These are phyloP conservation scores for Microbotryum lychnidis-dioicae DNA, from an alignment of 1,284 basidiomycete genomes.

Conservation along the genomic window DNA sequence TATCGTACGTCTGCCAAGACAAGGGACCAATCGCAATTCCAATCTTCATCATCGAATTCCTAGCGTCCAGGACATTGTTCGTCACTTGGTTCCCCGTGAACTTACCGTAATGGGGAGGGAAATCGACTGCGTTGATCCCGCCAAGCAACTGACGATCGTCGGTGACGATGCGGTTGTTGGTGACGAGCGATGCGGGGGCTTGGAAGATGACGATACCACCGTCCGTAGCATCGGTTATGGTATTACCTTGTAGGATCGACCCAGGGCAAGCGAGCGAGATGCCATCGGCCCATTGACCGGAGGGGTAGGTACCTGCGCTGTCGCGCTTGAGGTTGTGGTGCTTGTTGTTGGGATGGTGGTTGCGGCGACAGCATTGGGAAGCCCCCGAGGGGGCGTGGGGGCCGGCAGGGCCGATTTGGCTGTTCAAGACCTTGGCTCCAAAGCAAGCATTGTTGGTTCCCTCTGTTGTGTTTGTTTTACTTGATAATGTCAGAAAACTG, in stretches of 20 bases:
- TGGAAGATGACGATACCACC: constrained; percentile 57
- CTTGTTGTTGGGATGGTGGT: background rate
- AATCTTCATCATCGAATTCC: constrained; percentile 39
- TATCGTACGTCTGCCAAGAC: constrained; percentile 44
- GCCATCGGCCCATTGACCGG: constrained; percentile 64
- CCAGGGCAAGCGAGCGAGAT: constrained; percentile 65
- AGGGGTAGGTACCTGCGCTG: background rate
- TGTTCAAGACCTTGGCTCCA: constrained; percentile 13
- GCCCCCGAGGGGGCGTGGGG: background rate
- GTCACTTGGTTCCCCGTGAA: background rate
- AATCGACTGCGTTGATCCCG: constrained; percentile 17
- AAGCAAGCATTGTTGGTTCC: constrained; percentile 9
- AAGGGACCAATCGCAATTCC: constrained; percentile 43
- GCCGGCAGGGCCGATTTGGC: constrained; percentile 20
- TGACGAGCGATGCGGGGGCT: constrained; percentile 60
- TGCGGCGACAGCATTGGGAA: background rate
- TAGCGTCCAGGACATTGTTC: constrained; percentile 6
- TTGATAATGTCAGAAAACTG: too few species aligned
- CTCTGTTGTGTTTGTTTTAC: constrained; percentile 1
- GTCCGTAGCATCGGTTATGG: constrained; percentile 58
- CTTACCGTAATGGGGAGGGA: background rate
- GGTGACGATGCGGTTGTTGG: constrained; percentile 54
- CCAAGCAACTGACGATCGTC: background rate
- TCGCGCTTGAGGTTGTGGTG: background rate
- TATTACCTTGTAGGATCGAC: constrained; percentile 60